These are phyloP conservation scores for Colletotrichum noveboracense DNA, from an alignment of 2,329 filamentous ascomycete genomes.

Conservation along the genomic window DNA sequence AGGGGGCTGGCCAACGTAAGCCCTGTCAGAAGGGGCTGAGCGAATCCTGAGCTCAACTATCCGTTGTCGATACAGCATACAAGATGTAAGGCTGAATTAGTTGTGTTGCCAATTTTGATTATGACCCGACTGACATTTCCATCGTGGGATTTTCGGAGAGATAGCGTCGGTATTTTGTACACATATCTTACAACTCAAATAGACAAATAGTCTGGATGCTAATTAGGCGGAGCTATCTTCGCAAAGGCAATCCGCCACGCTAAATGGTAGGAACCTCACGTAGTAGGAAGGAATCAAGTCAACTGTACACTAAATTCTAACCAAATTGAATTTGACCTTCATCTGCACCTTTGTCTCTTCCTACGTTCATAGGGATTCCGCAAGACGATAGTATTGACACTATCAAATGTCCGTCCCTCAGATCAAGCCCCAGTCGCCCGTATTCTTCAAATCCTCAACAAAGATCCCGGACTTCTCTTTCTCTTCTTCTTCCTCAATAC, in stretches of 20 bases:
- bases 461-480: background rate
- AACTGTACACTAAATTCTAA: background rate
- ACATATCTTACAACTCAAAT: background rate
- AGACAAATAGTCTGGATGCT: rapidly evolving
- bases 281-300: rapidly evolving
- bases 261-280: rapidly evolving
- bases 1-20: background rate
- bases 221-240: background rate
- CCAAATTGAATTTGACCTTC: rapidly evolving
- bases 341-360: background rate
- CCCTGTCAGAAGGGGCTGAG: background rate
- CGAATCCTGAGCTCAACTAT: background rate
- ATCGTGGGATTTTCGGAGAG: background rate
- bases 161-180: background rate
- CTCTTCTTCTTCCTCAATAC: background rate
- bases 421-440: background rate
- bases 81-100: background rate
- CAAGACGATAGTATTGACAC: background rate
- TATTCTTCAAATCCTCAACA: background rate
- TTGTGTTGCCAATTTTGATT: background rate
- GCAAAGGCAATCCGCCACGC: background rate
- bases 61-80: background rate
- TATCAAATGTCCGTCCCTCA: background rate
- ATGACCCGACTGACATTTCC: background rate
- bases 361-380: background rate